Conservation (phyloP, 306 rosid species). For the Lathyrus oleraceus region DNA sequence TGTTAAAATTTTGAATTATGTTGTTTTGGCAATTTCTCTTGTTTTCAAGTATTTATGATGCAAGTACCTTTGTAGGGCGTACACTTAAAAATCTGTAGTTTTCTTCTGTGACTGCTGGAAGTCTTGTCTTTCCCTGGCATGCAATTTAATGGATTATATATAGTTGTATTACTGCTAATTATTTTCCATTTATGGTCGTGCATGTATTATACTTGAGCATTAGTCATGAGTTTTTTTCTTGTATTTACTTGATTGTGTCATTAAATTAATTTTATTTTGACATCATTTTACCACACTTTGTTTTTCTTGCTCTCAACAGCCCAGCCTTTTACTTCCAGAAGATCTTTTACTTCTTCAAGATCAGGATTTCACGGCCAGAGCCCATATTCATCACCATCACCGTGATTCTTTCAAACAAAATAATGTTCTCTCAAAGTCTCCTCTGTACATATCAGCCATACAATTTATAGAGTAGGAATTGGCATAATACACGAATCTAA, state of each 20-base stretch:
- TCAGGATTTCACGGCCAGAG: constrained; percentile 39
- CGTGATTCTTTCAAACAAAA: constrained; percentile 32
- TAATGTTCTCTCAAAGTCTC: constrained; percentile 31
- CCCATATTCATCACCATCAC: constrained; percentile 28
- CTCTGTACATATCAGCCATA: constrained; percentile 49
- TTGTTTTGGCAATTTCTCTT: too few relatives aligned
- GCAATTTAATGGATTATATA: constrained; percentile 15
- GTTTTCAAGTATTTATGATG: too few relatives aligned
- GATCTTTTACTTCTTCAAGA: constrained; percentile 50
- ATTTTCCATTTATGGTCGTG: constrained; percentile 22
- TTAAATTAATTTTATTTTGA: constrained; percentile 25
- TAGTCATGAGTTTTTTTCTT: background rate
- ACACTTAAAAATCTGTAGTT: background rate
- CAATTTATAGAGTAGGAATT: constrained; percentile 34
- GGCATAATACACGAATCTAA: constrained; percentile 28
- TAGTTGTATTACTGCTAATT: constrained; percentile 9
- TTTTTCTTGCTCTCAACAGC: constrained; percentile 47
- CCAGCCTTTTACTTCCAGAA: constrained; percentile 52
- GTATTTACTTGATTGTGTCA: background rate
- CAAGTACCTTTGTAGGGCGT: too few relatives aligned
- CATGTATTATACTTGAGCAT: background rate
- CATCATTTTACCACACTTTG: constrained; percentile 12
- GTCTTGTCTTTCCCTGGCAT: background rate
- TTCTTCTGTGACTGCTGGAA: constrained; percentile 2
- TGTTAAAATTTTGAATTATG: too few relatives aligned